Evolutionary conservation across 2,329 filamentous ascomycete genomes (phyloP), one percentile per base, ranked within the genome.

Genomic region (Alternaria consortialis): DNA sequence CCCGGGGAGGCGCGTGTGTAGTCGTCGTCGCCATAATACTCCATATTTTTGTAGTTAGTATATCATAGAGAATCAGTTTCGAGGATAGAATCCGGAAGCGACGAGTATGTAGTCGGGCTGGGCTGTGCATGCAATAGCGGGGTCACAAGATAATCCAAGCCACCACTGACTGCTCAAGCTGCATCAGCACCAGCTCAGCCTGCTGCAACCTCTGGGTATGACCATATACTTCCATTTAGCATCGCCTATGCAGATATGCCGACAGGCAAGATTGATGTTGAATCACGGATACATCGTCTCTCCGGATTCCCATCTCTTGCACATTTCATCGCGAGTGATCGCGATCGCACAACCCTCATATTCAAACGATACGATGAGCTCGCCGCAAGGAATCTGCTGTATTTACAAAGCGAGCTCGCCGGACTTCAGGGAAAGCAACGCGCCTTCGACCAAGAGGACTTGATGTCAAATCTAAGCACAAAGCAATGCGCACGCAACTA

Each of bases 291-390:
- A 13, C 39, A 60, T 6, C n/a, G 25, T 17, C 46, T 65, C 11
- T 37, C 50, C 3, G 66, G 68, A 4, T 72, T 53, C 51, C 62
- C 66, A 7, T 63, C 66, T 2, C 63, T 67, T 20, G 66, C 69
- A 9, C 32, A 40, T n/a, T 70, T 63, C 25, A 67, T 72, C 7
- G 60, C 63, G 2, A 62, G 59, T 27, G 63, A 69, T 43, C 34
- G 11, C 11, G 69, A 72, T 37, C 47, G 58, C 2, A 58, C 61
- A 9, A 62, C 60, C 0, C 39, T 60, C 15, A 60, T 72, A 0
- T 73, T 60, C 53, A 60, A 62, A 11, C 58, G 63, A 32, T 73
- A 67, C 39, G 53, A 68, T 15, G 44, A 37, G n/a, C n/a, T 17
- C 2, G 36, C 36, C 1, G 36, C 36, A 7, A 17, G 36, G 9